phyloP scores from a whole-genome alignment of 1,139 yeast species.

The Casaregolazyma lundiana region DNA sequence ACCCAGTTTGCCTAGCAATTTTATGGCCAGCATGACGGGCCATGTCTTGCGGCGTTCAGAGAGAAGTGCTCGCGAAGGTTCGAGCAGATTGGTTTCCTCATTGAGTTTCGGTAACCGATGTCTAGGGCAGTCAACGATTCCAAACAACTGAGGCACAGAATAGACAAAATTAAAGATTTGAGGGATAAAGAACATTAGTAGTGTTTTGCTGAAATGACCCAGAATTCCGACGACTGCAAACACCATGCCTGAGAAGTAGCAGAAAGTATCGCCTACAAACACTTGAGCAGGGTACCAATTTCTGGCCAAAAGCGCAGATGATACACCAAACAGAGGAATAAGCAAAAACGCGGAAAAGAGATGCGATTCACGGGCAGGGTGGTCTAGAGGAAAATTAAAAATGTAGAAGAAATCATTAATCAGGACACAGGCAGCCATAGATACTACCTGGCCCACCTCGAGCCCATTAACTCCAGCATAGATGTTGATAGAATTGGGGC shows the following conservation, averaged over 20 bases:
- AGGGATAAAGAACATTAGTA: constrained; percentile 78
- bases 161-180: constrained; percentile 86
- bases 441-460: constrained; percentile 91
- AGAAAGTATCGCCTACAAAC: constrained; percentile 96
- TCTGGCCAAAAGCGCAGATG: constrained; percentile 66
- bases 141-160: constrained; percentile 85
- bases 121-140: constrained; percentile 87
- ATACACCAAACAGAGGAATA: constrained; percentile 83
- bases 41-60: constrained; percentile 16
- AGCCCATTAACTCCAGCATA: constrained; percentile 94
- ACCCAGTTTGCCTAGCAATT: constrained; percentile 40
- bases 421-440: constrained; percentile 65
- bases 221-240: constrained; percentile 94
- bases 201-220: constrained; percentile 93
- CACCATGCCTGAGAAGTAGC: constrained; percentile 98
- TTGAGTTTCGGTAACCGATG: constrained; percentile 85
- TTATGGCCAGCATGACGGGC: constrained; percentile 32
- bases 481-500: constrained; percentile 95
- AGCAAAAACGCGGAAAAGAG: constrained; percentile 72
- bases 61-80: constrained; percentile 60
- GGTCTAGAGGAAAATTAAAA: constrained; percentile 41
- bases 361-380: constrained; percentile 76
- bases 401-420: constrained; percentile 74
- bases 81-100: constrained; percentile 60
- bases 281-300: constrained; percentile 91